Evolutionary conservation across 768 basidiomycete species (phyloP), one percentile per base, ranked within the genome.

Genomic region (Suillus ampliporus): DNA sequence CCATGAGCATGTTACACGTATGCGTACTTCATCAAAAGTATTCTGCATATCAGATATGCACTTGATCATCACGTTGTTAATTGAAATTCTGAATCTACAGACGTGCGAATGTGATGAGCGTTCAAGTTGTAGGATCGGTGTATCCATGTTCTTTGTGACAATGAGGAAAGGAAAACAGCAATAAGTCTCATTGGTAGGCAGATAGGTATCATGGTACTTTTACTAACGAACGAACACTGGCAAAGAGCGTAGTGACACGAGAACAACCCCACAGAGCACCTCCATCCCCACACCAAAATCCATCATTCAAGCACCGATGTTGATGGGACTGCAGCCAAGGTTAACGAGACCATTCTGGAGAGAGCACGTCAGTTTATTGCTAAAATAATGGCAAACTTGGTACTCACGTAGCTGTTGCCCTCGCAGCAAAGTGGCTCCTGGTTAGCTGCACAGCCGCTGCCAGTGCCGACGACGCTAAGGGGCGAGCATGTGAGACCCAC

Each of bases 361-460:
- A 13, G 53, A 23, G 53, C 19, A 54, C 10, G 38, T 35, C 5
- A 8, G 19, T 28, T 34, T 5, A 56, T 8, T 9, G 1, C 34
- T 19, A 54, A 23, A 23, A 15, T 8, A 13, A 10, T 8, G n/a
- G 6, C 7, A 37, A 0, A 21, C 8, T n/a, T 21, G 10, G 14
- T 7, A 58, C 41, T 46, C 38, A 58, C 57, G 41, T 41, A 58
- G 41, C 13, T 40, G 40, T 58, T 58, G 41, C 46, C 37, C 17
- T 21, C 15, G 38, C 57, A 58, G 57, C 57, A 58, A 4, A 58
- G 21, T 15, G 57, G 57, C 57, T 58, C 23, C 34, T 58, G 57
- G 57, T 58, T 58, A 7, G 38, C 37, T 7, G 1, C 4, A 17
- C 57, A 41, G 21, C 57, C 57, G 21, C 19, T 15, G 7, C 21